Evolutionary conservation across 352 stramenopile species (phyloP).

Genomic region (Pythium folliculosum): DNA sequence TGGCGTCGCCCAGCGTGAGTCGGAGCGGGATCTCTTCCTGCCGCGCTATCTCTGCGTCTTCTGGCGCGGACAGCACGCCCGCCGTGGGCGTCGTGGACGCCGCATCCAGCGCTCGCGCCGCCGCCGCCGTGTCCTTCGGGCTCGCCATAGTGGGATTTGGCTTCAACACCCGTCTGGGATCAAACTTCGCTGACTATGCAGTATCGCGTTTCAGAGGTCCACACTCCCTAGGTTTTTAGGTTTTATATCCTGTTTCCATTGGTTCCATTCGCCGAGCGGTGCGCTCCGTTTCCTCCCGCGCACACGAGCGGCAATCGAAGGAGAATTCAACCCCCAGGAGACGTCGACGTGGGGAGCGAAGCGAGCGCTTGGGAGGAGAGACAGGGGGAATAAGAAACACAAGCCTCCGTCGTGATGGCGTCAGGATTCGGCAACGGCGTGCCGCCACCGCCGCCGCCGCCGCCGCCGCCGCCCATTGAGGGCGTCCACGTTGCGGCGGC

Average conservation of each 20-base stretch:
- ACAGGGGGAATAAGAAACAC: constrained; percentile 4
- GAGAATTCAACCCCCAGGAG: neutral
- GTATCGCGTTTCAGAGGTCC: constrained; percentile 27
- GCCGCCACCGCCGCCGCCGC: constrained; percentile 28
- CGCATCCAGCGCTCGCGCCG: neutral
- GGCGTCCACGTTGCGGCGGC: constrained; percentile 23
- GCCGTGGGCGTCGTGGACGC: constrained; percentile 2
- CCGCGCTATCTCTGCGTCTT: neutral
- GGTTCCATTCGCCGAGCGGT: constrained; percentile 15
- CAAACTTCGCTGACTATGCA: constrained; percentile 11
- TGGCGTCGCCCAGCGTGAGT: constrained; percentile 55
- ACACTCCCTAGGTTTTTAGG: constrained; percentile 26
- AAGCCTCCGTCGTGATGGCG: constrained; percentile 13
- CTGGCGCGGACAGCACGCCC: neutral
- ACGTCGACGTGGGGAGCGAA: neutral
- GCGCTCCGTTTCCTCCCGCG: constrained; percentile 10
- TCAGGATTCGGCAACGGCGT: constrained; percentile 26
- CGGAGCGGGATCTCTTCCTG: constrained; percentile 57
- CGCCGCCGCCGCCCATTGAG: constrained; percentile 27
- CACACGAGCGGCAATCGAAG: constrained; percentile 12
- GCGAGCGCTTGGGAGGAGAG: neutral
- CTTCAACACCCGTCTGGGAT: constrained; percentile 1
- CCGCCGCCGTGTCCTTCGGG: constrained; percentile 20
- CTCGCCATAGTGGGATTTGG: constrained; percentile 21
- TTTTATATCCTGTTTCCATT: constrained; percentile 30